A percentile compares a stretch with the other conserved stretches of the same genome.
Conservation (phyloP, 2,329 filamentous ascomycete species). For the Fusarium proliferatum region DNA sequence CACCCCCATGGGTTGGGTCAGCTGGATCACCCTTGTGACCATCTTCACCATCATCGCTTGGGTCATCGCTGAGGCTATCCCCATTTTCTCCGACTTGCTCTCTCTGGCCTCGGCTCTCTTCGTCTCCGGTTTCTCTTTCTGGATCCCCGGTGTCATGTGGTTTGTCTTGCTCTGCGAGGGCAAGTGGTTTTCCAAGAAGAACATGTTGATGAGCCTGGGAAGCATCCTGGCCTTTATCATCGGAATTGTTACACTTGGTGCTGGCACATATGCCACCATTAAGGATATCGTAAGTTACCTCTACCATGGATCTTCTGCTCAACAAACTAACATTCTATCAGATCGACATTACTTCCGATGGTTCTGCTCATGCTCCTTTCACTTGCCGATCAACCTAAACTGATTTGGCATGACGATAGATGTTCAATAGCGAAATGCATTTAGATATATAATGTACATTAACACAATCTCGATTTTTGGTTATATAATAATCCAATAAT, state of each 20-base stretch:
- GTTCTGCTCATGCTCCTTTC: constrained; percentile 40
- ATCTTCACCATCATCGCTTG: constrained; percentile 35
- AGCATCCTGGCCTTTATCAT: constrained; percentile 34
- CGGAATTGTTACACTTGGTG: constrained; percentile 32
- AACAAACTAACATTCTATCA: neutral
- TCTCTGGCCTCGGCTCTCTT: constrained; percentile 32
- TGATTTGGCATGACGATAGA: neutral
- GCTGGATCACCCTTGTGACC: constrained; percentile 27
- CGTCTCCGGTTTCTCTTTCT: constrained; percentile 35
- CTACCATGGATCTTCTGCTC: rapidly evolving
- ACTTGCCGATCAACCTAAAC: constrained; percentile 27
- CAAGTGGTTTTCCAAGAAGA: constrained; percentile 36
- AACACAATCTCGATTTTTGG: no score
- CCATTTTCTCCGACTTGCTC: constrained; percentile 35
- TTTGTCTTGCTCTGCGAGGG: constrained; percentile 31
- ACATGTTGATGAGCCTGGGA: constrained; percentile 28
- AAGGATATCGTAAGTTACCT: constrained; percentile 32
- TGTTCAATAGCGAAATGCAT: constrained; percentile 9
- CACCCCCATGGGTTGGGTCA: constrained; percentile 33
- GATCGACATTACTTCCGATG: constrained; percentile 30
- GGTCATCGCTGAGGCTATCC: constrained; percentile 36
- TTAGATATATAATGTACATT: neutral
- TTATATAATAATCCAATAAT: no score
- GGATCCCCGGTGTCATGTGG: constrained; percentile 37
- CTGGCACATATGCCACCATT: constrained; percentile 36